Base-by-base conservation (phyloP, 371 early-diverging fungal species). In the Lichtheimia corymbifera region DNA sequence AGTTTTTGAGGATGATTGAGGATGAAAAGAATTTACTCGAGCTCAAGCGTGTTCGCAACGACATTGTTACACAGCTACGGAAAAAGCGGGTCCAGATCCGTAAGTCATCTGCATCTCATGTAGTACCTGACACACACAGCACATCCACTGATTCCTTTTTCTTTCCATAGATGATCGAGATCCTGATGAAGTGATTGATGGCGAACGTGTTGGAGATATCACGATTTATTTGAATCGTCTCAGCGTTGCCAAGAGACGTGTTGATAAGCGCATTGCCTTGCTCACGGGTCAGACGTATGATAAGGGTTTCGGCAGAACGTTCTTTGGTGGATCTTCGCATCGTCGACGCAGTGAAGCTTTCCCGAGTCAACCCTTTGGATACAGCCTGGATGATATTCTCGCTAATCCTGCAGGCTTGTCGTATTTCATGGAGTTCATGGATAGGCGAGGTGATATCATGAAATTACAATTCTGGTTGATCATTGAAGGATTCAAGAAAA, bases 401-500 rank as follows among this genome's bases (percentile, higher is more conserved):
- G 79, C 83, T 2, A 89, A 90, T 55, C 80, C 88, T 0, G 66
- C 85, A 0, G 86, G 90, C 0, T 64, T 93, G 13, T 88, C 91
- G 0, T 91, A 88, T 42, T 92, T 93, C 69, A 89, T 88, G 77
- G 94, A 93, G 71, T 92, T 87, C 64, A 87, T 91, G 88, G 93
- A 93, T 63, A 82, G 84, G 24, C 77, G 81, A 14, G 87, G 86
- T 1, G 82, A 79, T 53, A 80, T 86, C 73, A 69, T 83, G 22
- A 76, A 84, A 24, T 79, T 92, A 1, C 90, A 91, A 63, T 92
- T 90, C 58, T 93, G 91, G 90, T 64, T 93, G 15, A 80, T 83
- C 45, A 84, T 91, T 13, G 86, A 92, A 62, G 86, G 90, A 1
- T 80, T 93, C 40, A 77, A 84, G 27, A 83, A 71, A 30, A 63